These are phyloP conservation scores for Pyronema omphalodes DNA, from an alignment of 495 filamentous ascomycete genomes.

Conservation along the genomic window DNA sequence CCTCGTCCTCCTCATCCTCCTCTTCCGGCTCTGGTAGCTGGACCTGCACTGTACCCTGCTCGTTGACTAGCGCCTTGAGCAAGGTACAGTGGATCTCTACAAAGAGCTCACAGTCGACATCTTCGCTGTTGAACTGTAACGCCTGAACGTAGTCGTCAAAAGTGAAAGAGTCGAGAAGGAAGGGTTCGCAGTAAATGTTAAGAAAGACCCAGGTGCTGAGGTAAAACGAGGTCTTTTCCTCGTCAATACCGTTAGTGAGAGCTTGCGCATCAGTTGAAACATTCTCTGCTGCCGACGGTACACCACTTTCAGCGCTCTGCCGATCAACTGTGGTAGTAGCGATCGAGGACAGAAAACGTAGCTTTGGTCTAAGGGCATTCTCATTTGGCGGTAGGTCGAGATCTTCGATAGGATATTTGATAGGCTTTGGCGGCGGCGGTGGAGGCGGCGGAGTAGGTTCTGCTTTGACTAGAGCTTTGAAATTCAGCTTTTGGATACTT, in stretches of 20 bases:
- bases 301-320: not conserved
- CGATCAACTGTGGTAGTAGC: slow-evolving; percentile 5
- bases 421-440: slow-evolving; percentile 52
- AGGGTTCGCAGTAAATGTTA: slow-evolving; percentile 89
- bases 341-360: slow-evolving; percentile 51
- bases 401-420: slow-evolving; percentile 93
- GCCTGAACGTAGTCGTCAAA: slow-evolving; percentile 92
- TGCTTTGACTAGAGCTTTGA: slow-evolving; percentile 14
- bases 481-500: slow-evolving; percentile 13
- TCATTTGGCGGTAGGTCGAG: slow-evolving; percentile 53
- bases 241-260: slow-evolving; percentile 19
- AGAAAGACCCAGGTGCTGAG: slow-evolving; percentile 70
- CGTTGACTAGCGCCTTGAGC: slow-evolving; percentile 67
- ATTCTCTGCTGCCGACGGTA: slow-evolving; percentile 5
- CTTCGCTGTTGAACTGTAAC: slow-evolving; percentile 57
- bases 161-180: slow-evolving; percentile 85
- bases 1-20: slow-evolving; percentile 45
- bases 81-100: slow-evolving; percentile 83
- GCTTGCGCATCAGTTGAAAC: slow-evolving; percentile 14
- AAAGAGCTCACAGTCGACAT: slow-evolving; percentile 69
- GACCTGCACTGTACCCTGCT: slow-evolving; percentile 58
- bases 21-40: slow-evolving; percentile 58
- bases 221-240: slow-evolving; percentile 19
- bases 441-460: slow-evolving; percentile 29
- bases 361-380: slow-evolving; percentile 41